Base-by-base conservation (phyloP, 2,329 filamentous ascomycete genomes). In the Dothideomycetes sp. region DNA sequence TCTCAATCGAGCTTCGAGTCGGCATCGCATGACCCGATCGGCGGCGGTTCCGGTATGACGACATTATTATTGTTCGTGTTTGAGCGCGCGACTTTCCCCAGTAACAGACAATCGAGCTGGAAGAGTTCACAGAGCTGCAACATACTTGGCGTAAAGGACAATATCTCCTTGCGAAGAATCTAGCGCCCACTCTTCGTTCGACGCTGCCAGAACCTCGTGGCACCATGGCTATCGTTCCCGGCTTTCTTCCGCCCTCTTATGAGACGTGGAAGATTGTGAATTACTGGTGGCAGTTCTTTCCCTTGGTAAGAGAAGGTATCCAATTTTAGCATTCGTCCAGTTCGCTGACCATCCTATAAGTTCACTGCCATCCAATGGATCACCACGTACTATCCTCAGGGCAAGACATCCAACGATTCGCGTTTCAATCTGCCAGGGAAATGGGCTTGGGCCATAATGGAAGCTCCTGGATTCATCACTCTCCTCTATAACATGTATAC, bases 371-470 rank as follows among this genome's bases (percentile, higher is more conserved):
- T 75, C 16, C 87, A 94, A 75, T 93, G 82, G 80, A 43, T 79
- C 41, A 64, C 72, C n/a, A 72, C 76, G 40, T 94, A 77, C 73
- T 91, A 95, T 59, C 84, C 84, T 37, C 86, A 89, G 68, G 91
- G 91, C 59, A 96, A 96, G 64, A 94, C 88, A 3, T 94, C 86
- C 3, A 72, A 78, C 14, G 55, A 70, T 3, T 87, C 81, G 51
- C 65, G 65, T 10, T 68, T 91, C 57, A 98, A 98, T 63, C 61
- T 96, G n/a, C 84, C 88, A 2, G 91, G 91, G 45, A 84, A 84
- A 51, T 66, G 85, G 47, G 87, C 77, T 42, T 98, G 91, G 91
- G 72, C 83, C 41, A 74, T 79, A 2, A 95, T 95, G 86, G 91
- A 98, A 61, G 66, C 74, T 11, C 79, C 84, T 0, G 86, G 85